A percentile compares a stretch with the other conserved stretches of the same genome.
Evolutionary conservation across 2,329 filamentous ascomycete species (phyloP).

Genomic region (Apiospora marii): DNA sequence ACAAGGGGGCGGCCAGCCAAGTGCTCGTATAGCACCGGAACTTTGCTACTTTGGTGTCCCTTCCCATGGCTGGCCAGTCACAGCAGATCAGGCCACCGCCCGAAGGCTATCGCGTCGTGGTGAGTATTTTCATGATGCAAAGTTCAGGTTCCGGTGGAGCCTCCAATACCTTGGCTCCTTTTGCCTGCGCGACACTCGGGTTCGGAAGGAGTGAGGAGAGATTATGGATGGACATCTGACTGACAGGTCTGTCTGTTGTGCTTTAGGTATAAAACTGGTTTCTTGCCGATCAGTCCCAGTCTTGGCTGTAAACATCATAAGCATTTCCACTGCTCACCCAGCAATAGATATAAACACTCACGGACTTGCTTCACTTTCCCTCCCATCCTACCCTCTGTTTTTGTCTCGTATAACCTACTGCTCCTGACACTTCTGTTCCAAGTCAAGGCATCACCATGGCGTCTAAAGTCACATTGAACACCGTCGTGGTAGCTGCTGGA

Average conservation of each 20-base stretch:
- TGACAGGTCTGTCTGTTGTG: not conserved
- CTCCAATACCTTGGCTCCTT: conserved; percentile 12
- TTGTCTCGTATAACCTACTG: conserved; percentile 20
- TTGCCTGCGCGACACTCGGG: not conserved
- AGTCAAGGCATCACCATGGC: conserved; percentile 24
- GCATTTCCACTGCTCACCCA: not conserved
- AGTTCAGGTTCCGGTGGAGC: conserved; percentile 13
- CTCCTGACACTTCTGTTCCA: conserved; percentile 4
- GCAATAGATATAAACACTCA: not conserved
- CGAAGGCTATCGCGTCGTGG: not conserved
- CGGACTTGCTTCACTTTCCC: conserved; percentile 30
- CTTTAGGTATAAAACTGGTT: conserved; percentile 1
- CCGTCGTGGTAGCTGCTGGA: conserved; percentile 36
- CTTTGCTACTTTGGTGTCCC: not conserved
- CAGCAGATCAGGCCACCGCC: not conserved
- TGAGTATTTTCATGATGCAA: not conserved
- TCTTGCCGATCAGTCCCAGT: conserved; percentile 1
- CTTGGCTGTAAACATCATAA: not conserved
- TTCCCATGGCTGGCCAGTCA: not conserved
- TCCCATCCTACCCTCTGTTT: conserved; percentile 22
- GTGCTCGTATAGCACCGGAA: not conserved
- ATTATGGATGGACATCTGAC: conserved; percentile 14
- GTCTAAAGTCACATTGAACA: conserved; percentile 36
- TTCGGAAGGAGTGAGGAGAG: not conserved
- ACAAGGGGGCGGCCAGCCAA: conserved; percentile 8